phyloP scores from a whole-genome alignment of 2,329 filamentous ascomycete species.

The Penicillium aurantiogriseum region DNA sequence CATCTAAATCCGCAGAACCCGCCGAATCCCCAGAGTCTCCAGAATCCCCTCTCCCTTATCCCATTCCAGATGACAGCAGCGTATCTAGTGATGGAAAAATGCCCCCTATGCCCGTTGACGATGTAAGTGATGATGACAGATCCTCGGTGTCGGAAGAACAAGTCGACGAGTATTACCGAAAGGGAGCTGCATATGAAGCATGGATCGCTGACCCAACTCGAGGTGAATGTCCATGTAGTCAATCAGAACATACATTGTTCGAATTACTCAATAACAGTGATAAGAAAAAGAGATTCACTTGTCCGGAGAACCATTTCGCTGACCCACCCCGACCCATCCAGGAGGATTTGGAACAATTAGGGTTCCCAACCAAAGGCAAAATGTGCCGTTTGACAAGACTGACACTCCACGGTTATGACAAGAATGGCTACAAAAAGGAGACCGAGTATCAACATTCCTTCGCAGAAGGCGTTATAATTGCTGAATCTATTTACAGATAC shows the following conservation, averaged over 20 bases:
- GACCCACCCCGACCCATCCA: background rate
- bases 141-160: background rate
- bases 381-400: background rate
- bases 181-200: background rate
- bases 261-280: background rate
- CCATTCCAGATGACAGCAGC: background rate
- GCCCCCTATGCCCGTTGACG: rapidly evolving
- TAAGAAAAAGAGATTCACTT: background rate
- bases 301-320: background rate
- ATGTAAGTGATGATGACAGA: background rate
- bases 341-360: background rate
- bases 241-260: background rate
- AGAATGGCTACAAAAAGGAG: background rate
- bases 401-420: background rate
- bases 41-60: background rate
- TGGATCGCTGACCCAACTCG: background rate
- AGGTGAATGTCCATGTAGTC: background rate
- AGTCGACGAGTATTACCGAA: background rate
- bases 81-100: background rate
- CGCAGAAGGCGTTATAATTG: background rate
- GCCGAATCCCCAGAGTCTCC: background rate
- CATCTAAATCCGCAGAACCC: background rate
- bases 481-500: background rate
- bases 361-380: background rate
- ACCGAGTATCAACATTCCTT: background rate